These are phyloP conservation scores for Ustilago cynodontis DNA, from an alignment of 1,284 basidiomycete genomes.

Conservation along the genomic window DNA sequence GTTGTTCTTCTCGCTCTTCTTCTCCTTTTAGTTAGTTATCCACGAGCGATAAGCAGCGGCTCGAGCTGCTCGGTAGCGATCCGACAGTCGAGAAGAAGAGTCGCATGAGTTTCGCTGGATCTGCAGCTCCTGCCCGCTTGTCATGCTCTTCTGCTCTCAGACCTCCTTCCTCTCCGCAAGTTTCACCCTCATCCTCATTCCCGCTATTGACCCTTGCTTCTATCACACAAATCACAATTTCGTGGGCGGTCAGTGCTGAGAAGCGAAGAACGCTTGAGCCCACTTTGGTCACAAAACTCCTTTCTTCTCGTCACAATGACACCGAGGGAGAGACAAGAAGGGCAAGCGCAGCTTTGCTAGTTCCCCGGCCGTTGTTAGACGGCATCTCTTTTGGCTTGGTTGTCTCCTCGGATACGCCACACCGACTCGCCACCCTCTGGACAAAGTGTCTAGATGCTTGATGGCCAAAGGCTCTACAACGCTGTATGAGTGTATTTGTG, in stretches of 20 bases:
- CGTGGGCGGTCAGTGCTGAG: constrained; percentile 1
- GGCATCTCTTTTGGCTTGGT: neutral
- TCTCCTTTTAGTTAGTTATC: neutral
- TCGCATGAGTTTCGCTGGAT: constrained; percentile 11
- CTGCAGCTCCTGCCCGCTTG: constrained; percentile 8
- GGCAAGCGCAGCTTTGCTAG: neutral
- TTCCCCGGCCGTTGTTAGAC: neutral
- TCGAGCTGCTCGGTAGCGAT: constrained; percentile 6
- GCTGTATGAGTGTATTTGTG: neutral
- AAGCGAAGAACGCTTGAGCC: neutral
- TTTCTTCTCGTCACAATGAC: neutral
- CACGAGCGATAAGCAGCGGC: constrained; percentile 10
- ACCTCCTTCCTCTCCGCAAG: constrained; percentile 7
- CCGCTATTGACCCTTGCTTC: constrained; percentile 28
- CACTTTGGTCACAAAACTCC: constrained; percentile 7
- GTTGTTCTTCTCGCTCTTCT: neutral
- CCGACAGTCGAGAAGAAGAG: neutral
- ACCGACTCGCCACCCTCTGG: constrained; percentile 6
- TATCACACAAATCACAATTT: constrained; percentile 3
- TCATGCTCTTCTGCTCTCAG: neutral
- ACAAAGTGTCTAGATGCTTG: neutral
- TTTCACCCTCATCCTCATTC: neutral
- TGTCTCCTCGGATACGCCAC: constrained; percentile 23
- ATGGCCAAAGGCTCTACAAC: neutral
- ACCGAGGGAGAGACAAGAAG: too few species aligned